Evolutionary conservation across 352 stramenopile species (phyloP).

Genomic region (Phytophthora ramorum): DNA sequence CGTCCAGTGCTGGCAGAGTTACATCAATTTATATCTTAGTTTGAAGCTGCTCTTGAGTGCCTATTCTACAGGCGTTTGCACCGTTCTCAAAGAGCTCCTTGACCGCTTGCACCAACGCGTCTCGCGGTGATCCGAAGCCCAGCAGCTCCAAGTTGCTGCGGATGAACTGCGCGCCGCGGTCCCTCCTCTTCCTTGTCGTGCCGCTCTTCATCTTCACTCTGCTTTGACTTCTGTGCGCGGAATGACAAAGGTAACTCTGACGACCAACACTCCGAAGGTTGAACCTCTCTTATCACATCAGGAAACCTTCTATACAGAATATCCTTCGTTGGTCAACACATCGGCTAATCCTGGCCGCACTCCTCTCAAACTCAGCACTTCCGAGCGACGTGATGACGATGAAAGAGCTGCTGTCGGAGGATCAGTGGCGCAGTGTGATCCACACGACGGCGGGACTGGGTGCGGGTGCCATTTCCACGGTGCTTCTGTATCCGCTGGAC

Average conservation of each 20-base stretch:
- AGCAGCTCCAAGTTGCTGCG: slow-evolving; percentile 74
- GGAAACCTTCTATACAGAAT: slow-evolving; percentile 5
- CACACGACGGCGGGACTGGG: slow-evolving; percentile 73
- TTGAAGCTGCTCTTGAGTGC: neutral
- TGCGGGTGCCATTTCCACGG: slow-evolving; percentile 81
- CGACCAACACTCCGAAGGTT: slow-evolving; percentile 33
- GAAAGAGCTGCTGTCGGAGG: slow-evolving; percentile 60
- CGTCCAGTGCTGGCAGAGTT: slow-evolving; percentile 58
- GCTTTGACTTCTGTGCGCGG: too few species aligned
- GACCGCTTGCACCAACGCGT: slow-evolving; percentile 75
- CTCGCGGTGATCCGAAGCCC: slow-evolving; percentile 64
- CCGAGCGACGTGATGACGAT: slow-evolving; percentile 31
- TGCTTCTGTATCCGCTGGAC: slow-evolving; percentile 96
- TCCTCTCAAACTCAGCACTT: slow-evolving; percentile 1
- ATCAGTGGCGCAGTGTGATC: slow-evolving; percentile 75
- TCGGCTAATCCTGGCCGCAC: slow-evolving; percentile 21
- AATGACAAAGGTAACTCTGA: slow-evolving; percentile 10
- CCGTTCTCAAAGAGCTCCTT: slow-evolving; percentile 89
- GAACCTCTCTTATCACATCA: neutral
- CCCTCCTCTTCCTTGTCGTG: slow-evolving; percentile 24
- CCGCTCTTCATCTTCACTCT: slow-evolving; percentile 6
- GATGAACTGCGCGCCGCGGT: slow-evolving; percentile 63
- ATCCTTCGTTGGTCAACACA: slow-evolving; percentile 1
- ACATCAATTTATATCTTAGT: neutral
- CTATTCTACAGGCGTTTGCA: slow-evolving; percentile 19